Percentiles rank a stretch among this genome's conserved stretches.
Evolutionary conservation across 257 asterid genomes (phyloP).

Genomic region (Striga asiatica): DNA sequence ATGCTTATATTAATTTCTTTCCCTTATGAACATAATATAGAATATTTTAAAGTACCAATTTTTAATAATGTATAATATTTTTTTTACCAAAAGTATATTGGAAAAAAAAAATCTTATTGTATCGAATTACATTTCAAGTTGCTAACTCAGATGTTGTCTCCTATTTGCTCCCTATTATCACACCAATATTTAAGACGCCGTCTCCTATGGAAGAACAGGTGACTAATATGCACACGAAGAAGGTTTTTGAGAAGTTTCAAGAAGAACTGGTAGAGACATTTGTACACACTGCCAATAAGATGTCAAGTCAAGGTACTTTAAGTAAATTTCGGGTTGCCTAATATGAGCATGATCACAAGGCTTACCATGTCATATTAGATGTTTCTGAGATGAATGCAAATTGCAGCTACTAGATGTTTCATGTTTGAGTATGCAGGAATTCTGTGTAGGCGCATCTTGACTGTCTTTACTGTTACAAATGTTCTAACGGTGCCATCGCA

Average conservation of each 20-base stretch:
- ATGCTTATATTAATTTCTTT: no score
- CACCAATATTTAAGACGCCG: slow-evolving; percentile 59
- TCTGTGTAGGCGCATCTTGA: slow-evolving; percentile 60
- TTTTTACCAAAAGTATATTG: no score
- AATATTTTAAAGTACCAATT: no score
- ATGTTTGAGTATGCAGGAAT: slow-evolving; percentile 74
- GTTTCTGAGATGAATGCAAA: slow-evolving; percentile 50
- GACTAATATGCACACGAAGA: slow-evolving; percentile 53
- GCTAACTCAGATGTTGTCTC: no score
- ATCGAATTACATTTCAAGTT: no score
- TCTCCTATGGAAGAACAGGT: slow-evolving; percentile 86
- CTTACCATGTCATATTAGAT: slow-evolving; percentile 42
- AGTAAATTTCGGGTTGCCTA: slow-evolving; percentile 73
- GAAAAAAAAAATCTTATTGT: no score
- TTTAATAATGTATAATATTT: no score
- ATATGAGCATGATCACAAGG: slow-evolving; percentile 71
- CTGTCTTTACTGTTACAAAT: slow-evolving; percentile 76
- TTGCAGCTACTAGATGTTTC: slow-evolving; percentile 84
- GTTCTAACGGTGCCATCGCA: slow-evolving; percentile 59
- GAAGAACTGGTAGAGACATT: slow-evolving; percentile 82
- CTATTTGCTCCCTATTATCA: no score
- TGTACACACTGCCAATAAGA: slow-evolving; percentile 67
- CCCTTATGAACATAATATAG: no score
- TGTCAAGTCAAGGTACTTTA: slow-evolving; percentile 40
- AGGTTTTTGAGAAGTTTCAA: slow-evolving; percentile 61